Evolutionary conservation across 2,329 filamentous ascomycete species (phyloP).

Genomic region (Shiraia sp.): DNA sequence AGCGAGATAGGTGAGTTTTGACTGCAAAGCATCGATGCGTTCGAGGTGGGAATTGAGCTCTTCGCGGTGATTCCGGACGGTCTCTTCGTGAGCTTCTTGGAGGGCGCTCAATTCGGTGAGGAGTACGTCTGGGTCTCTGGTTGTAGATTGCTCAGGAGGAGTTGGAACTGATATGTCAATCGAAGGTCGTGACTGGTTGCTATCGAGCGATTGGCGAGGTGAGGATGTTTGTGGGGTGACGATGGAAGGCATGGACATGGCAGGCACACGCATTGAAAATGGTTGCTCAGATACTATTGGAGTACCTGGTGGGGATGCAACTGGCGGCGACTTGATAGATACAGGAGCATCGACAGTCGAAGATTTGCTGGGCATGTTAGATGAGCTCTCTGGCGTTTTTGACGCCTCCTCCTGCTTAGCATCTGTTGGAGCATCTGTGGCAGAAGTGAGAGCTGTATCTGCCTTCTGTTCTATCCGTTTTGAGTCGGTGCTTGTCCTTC

Average conservation of each 20-base stretch:
- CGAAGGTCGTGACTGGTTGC: conserved; percentile 34
- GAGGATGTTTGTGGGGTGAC: conserved; percentile 31
- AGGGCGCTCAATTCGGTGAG: conserved; percentile 54
- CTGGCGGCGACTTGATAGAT: conserved; percentile 6
- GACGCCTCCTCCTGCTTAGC: conserved; percentile 16
- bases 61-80: conserved; percentile 69
- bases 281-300: conserved; percentile 44
- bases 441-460: neutral
- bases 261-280: conserved; percentile 25
- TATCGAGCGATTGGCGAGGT: conserved; percentile 41
- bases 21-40: conserved; percentile 86
- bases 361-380: conserved; percentile 15
- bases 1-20: conserved; percentile 86
- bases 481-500: conserved; percentile 51
- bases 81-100: conserved; percentile 55
- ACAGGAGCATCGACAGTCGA: conserved; percentile 32
- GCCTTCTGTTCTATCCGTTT: conserved; percentile 33
- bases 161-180: conserved; percentile 29
- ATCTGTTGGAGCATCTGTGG: conserved; percentile 15
- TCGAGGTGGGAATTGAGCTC: conserved; percentile 85
- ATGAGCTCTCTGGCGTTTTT: conserved; percentile 15
- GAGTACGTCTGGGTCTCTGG: conserved; percentile 36
- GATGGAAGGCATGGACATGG: conserved; percentile 40
- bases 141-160: conserved; percentile 37
- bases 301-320: conserved; percentile 16